Base-by-base conservation (phyloP, 345 rosid species). In the Geranium rotundifolium region DNA sequence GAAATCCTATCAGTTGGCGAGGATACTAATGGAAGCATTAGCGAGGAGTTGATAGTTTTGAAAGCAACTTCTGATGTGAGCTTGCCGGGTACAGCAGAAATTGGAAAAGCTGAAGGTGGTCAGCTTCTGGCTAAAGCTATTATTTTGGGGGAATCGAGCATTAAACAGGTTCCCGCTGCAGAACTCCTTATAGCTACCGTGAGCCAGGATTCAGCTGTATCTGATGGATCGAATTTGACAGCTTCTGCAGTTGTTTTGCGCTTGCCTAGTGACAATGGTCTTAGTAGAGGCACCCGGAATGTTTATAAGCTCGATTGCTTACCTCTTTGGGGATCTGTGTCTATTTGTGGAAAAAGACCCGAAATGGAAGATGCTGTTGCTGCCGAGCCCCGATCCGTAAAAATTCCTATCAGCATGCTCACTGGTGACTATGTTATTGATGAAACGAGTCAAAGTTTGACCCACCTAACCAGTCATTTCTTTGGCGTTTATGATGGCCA, bases 401-500 rank as follows among this genome's bases (percentile, higher is more conserved):
- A 87, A 70, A 73, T 92, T 71, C 98, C 96, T 29, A 82, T 87
- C 69, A 83, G 78, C 65, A 82, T 87, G 95, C 89, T 92, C 62
- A 72, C 80, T 58, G 88, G 83, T 5, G 81, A 84, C 60, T 80
- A 61, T 60, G 62, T 74, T n/a, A 64, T 73, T 65, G 91, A 83
- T 71, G 91, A 82, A 66, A 77, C 79, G 73, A 79, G 73, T 76
- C 88, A 79, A 65, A 77, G 74, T 73, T 79, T 87, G 68, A 72
- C 87, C n/a, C 77, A 82, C 68, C 86, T 89, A 60, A 81, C 82
- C 58, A 73, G 87, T 65, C 98, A 92, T 72, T 87, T 92, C 78
- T 92, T 87, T 46, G 95, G 95, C 54, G 98, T 87, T 30, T 92
- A 89, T 67, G 98, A 92, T 79, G 98, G 96, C 62, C 98, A 92